Percentiles rank a stretch among this genome's conserved stretches.
Conservation (phyloP, 345 rosid species). For the Psidium guajava region DNA sequence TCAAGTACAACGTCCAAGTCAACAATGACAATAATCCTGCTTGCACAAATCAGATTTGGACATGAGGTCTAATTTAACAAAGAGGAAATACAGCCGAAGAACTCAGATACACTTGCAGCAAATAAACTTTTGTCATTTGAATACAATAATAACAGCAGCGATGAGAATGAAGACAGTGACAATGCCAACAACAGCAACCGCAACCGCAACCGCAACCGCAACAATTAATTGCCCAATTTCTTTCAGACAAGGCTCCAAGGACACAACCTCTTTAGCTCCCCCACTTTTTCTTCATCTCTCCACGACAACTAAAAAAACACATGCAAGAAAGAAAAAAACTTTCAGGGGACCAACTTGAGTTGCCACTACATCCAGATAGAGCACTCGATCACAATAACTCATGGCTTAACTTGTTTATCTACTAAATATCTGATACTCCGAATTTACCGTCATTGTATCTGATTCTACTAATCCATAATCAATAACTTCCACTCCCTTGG, state of each 20-base stretch:
- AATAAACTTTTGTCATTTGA: not conserved
- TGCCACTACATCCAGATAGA: not conserved
- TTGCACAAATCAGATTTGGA: not conserved
- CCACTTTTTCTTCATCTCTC: not conserved
- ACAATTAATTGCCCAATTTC: not conserved
- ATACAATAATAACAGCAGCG: no score
- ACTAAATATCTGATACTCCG: not conserved
- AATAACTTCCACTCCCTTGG: not conserved
- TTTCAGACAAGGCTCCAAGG: not conserved
- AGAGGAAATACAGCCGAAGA: not conserved
- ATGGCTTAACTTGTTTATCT: not conserved
- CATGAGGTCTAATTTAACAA: not conserved
- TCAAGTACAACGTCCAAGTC: constrained; percentile 42
- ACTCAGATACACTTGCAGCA: not conserved
- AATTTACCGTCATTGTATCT: not conserved
- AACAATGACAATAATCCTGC: constrained; percentile 64
- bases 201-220: not conserved
- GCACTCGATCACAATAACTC: not conserved
- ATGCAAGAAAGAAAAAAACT: not conserved
- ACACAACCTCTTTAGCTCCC: not conserved
- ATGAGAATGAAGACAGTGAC: not conserved
- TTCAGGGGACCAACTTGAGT: not conserved
- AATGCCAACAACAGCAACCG: not conserved
- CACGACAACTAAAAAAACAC: not conserved
- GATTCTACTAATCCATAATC: not conserved